Evolutionary conservation across 2,329 filamentous ascomycete genomes (phyloP), one percentile per base, ranked within the genome.

Genomic region (Venturia pyrina): DNA sequence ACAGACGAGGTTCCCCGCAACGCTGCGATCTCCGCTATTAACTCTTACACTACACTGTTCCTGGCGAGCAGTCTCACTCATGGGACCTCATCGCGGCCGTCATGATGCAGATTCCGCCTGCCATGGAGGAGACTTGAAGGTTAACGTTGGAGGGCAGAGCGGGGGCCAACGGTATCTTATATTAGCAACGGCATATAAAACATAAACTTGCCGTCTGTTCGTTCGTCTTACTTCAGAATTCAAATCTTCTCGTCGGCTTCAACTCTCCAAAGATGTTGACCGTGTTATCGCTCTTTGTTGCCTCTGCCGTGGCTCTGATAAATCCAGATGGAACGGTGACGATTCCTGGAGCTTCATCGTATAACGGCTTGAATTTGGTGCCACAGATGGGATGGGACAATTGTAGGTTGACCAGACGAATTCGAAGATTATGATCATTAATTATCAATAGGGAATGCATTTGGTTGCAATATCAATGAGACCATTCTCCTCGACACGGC

Each of bases 401-500:
- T 65, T 74, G 72, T 71, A 71, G 71, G 60, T 69, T 68, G 6
- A 72, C 21, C 11, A 28, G 62, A n/a, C 41, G 62, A 13, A 37
- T 21, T 50, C 1, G 32, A 24, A 62, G 70, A 76, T 75, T 78
- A 69, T 75, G 5, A n/a, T 11, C 17, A 19, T 37, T 34, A 10
- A 34, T 21, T n/a, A 37, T 37, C 32, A n/a, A 37, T 74, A 34
- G 79, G 77, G 78, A 81, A 80, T 67, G 77, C 79, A 5, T 79
- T 81, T 67, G 76, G 73, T 8, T 83, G 81, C 69, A 73, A 81
- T 65, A 77, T 84, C 48, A 74, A 77, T 64, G 78, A 81, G 62
- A 73, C 74, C 19, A 74, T 81, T 61, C 72, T 83, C 46, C 71
- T 83, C 63, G 75, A 74, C 8, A 82, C 81, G 0, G 80, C 81